phyloP scores from a whole-genome alignment of 2,329 filamentous ascomycete species.

The Cercospora zeae-maydis region DNA sequence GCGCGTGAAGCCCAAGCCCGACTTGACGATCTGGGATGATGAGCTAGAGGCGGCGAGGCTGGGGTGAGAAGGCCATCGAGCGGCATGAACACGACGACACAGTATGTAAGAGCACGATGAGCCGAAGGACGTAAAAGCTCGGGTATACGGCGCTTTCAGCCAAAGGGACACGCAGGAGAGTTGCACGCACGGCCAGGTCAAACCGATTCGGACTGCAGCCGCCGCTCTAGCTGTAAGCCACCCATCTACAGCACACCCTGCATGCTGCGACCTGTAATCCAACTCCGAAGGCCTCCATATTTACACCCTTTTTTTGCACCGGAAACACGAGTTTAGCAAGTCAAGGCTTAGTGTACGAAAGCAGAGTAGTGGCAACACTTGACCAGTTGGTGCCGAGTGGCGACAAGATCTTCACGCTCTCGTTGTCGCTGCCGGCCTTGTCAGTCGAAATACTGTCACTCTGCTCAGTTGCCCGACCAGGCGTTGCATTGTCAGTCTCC shows the following conservation, averaged over 20 bases:
- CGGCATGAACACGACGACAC: background rate
- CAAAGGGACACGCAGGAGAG: too few species aligned
- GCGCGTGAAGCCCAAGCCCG: constrained; percentile 53
- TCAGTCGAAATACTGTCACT: background rate
- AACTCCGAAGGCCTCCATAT: background rate
- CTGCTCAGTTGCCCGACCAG: background rate
- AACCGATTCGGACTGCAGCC: background rate
- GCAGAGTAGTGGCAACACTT: too few species aligned
- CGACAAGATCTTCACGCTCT: background rate
- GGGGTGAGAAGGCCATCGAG: constrained; percentile 26
- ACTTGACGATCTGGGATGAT: constrained; percentile 34
- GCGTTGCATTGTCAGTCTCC: background rate
- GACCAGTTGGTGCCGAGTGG: background rate
- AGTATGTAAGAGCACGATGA: background rate
- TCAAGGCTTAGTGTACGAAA: too few species aligned
- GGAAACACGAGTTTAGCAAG: too few species aligned
- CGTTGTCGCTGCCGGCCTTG: constrained; percentile 1
- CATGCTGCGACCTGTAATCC: background rate
- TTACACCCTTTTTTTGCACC: background rate
- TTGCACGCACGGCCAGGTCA: background rate
- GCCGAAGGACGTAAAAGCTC: background rate
- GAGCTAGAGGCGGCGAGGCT: constrained; percentile 35
- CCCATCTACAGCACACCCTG: background rate
- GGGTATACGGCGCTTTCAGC: background rate
- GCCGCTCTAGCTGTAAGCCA: background rate